These are phyloP conservation scores for Capronia epimyces DNA, from an alignment of 2,329 filamentous ascomycete genomes.

Conservation along the genomic window DNA sequence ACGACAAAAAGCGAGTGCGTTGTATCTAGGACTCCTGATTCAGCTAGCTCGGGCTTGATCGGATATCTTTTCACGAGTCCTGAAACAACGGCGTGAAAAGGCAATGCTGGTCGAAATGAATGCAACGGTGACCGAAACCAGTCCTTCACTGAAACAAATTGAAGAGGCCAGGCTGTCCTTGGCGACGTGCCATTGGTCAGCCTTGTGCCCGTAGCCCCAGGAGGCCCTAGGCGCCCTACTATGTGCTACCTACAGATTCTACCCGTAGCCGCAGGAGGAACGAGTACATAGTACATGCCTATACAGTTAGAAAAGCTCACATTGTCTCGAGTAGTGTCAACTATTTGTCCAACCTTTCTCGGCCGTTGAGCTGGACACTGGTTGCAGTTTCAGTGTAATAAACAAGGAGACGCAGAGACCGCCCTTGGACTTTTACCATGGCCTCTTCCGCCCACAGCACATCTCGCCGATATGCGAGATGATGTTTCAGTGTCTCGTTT, in stretches of 20 bases:
- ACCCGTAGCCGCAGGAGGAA: no score
- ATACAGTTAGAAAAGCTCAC: no score
- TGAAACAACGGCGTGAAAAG: no score
- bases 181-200: slow-evolving; percentile 13
- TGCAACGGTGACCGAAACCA: no score
- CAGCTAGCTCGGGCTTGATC: background rate
- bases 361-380: background rate
- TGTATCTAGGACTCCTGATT: background rate
- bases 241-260: background rate
- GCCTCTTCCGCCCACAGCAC: slow-evolving; percentile 15
- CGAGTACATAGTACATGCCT: no score
- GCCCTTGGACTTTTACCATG: slow-evolving; percentile 9
- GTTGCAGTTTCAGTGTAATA: slow-evolving; percentile 6
- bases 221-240: background rate
- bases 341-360: no score
- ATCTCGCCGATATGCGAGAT: slow-evolving; percentile 10
- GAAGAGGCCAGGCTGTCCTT: slow-evolving; percentile 18
- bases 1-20: background rate
- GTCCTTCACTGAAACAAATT: no score
- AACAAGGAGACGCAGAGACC: slow-evolving; percentile 15
- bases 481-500: slow-evolving; percentile 23
- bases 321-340: no score
- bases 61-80: no score
- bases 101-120: no score
- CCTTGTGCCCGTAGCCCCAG: background rate